Evolutionary conservation across 148 eudicot genomes (phyloP).

Genomic region (Dianthus caryophyllus): DNA sequence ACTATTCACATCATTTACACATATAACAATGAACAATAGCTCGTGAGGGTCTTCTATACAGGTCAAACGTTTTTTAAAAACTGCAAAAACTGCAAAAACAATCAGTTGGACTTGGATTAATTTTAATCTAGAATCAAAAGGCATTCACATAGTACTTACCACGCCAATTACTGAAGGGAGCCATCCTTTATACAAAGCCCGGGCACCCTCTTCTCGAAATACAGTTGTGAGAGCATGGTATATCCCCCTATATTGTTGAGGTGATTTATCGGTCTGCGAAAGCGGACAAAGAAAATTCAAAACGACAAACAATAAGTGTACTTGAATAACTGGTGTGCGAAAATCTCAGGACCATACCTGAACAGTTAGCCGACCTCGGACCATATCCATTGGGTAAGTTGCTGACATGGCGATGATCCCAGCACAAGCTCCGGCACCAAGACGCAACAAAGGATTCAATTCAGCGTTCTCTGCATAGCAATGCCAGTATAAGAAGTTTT

Average conservation of each 20-base stretch:
- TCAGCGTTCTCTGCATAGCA: conserved; percentile 65
- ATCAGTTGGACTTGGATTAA: background rate
- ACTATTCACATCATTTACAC: background rate
- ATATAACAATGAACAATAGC: background rate
- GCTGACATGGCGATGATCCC: conserved; percentile 98
- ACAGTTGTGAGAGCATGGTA: conserved; percentile 79
- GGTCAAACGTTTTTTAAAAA: background rate
- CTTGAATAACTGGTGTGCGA: background rate
- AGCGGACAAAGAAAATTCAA: background rate
- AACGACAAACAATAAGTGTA: background rate
- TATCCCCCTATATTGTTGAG: conserved; percentile 79
- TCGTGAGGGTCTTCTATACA: no score
- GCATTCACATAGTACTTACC: conserved; percentile 41
- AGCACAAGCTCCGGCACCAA: conserved; percentile 97
- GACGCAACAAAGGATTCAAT: conserved; percentile 80
- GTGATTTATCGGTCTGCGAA: conserved; percentile 73
- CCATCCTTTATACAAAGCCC: conserved; percentile 91
- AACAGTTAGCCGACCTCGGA: conserved; percentile 86
- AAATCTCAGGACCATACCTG: conserved; percentile 47
- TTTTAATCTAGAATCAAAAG: background rate
- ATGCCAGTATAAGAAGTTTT: background rate
- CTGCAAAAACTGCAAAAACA: background rate
- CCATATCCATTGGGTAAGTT: conserved; percentile 96
- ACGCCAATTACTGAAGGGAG: conserved; percentile 97
- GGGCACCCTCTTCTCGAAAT: conserved; percentile 74